phyloP scores from a whole-genome alignment of 176 grass and related monocot genomes.

The Otatea glauca region DNA sequence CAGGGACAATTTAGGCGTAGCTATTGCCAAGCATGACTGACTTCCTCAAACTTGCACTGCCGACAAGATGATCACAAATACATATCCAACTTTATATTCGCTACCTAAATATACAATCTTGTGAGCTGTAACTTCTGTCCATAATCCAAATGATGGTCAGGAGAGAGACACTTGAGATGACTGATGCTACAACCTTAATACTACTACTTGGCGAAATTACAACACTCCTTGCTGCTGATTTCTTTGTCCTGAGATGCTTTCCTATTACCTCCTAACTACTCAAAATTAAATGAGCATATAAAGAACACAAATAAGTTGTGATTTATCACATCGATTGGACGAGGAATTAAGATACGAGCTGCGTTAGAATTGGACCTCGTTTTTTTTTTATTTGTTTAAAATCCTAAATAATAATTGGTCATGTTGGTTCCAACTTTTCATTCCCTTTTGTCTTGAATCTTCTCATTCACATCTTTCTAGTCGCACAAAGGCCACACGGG shows the following conservation, averaged over 20 bases:
- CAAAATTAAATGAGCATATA: not conserved
- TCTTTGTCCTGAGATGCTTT: not conserved
- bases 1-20: not conserved
- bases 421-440: constrained; percentile 16
- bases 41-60: not conserved
- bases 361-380: not conserved
- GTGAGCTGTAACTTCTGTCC: not conserved
- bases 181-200: not conserved
- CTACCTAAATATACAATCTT: not conserved
- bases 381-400: no score
- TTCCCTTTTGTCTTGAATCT: constrained; percentile 38
- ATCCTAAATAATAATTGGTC: constrained; percentile 29
- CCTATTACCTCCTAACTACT: not conserved
- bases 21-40: not conserved
- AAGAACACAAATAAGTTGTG: not conserved
- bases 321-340: not conserved
- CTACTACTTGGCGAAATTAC: not conserved
- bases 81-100: not conserved
- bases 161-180: not conserved
- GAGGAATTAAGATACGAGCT: not conserved
- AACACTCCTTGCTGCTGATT: not conserved
- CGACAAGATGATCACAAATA: not conserved
- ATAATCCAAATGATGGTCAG: no score
- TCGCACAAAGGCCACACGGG: constrained; percentile 32
- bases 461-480: constrained; percentile 4